Evolutionary conservation across 1,139 yeast genomes (phyloP).

Genomic region (Debaryomyces psychrophilus): DNA sequence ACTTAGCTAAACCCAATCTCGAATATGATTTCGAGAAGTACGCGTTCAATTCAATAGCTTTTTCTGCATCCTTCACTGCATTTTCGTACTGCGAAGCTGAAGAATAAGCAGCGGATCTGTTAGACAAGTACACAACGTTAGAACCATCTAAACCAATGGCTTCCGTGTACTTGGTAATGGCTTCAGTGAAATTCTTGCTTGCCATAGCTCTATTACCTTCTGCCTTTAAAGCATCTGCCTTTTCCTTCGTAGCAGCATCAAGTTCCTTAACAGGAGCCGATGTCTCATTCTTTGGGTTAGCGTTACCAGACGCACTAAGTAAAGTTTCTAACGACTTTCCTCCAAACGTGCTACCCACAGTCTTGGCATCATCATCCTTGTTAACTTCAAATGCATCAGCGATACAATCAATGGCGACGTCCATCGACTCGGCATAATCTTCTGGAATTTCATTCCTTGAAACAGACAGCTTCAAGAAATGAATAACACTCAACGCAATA

Average conservation of each 20-base stretch:
- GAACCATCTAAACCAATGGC: conserved; percentile 75
- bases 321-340: conserved; percentile 56
- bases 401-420: conserved; percentile 91
- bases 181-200: conserved; percentile 66
- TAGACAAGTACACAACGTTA: conserved; percentile 85
- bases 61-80: conserved; percentile 83
- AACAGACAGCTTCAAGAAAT: conserved; percentile 66
- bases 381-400: conserved; percentile 83
- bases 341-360: conserved; percentile 40
- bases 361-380: conserved; percentile 44
- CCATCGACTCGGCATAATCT: conserved; percentile 89
- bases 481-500: conserved; percentile 74
- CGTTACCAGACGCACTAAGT: conserved; percentile 27
- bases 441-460: conserved; percentile 66
- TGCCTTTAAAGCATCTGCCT: conserved; percentile 81
- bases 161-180: conserved; percentile 74
- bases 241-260: conserved; percentile 58
- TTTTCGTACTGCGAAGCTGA: conserved; percentile 71
- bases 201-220: conserved; percentile 95
- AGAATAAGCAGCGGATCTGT: conserved; percentile 96
- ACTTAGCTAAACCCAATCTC: conserved; percentile 90
- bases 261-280: conserved; percentile 39
- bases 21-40: conserved; percentile 90
- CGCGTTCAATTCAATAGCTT: conserved; percentile 79
- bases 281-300: conserved; percentile 4